Base-by-base conservation (phyloP, 345 rosid genomes). In the Corymbia maculata region DNA sequence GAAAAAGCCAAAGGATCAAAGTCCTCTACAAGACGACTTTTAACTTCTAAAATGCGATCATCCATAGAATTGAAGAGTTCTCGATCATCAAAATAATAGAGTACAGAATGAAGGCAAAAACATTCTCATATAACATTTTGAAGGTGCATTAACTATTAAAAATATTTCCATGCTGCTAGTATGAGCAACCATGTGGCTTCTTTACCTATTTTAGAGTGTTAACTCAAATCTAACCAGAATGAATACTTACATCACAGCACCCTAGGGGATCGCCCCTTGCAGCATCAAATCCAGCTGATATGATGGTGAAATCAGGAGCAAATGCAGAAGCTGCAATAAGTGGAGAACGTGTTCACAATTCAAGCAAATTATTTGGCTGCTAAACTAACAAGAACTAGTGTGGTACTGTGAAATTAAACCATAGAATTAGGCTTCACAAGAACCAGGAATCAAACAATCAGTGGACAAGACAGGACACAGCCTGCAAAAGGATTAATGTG, bases 251-350 rank as follows among this genome's bases (percentile, higher is more conserved):
- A 93, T 97, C 98, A 89, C 99, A 98, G 90, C 99, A 92, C 89
- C 99, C 99, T 57, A 98, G 87, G 88, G 99, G 99, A 92, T 98
- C 99, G 86, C 99, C 99, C 90, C 98, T 94, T 68, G 99, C 99
- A 17, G 99, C 99, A 95, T 98, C 99, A 95, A 97, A 98, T 90
- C 99, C 99, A 30, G 99, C 98, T 85, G 99, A 98, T 90, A 98
- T 92, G 94, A 98, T 96, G 90, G 95, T 95, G 85, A 97, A 97
- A 93, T 98, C 99, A 66, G 99, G 98, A 93, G 94, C 93, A 92
- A 97, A 98, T 89, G 94, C 94, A 49, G 95, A 90, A 90, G 98
- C 99, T 98, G 96, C 93, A 95, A 86, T 6, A 36, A 52, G 44
- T 12, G 82, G 55, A 42, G 24, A 85, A 75, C 84, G 42, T 10